Evolutionary conservation across 2,329 filamentous ascomycete genomes (phyloP).

Genomic region (Colletotrichum horii): DNA sequence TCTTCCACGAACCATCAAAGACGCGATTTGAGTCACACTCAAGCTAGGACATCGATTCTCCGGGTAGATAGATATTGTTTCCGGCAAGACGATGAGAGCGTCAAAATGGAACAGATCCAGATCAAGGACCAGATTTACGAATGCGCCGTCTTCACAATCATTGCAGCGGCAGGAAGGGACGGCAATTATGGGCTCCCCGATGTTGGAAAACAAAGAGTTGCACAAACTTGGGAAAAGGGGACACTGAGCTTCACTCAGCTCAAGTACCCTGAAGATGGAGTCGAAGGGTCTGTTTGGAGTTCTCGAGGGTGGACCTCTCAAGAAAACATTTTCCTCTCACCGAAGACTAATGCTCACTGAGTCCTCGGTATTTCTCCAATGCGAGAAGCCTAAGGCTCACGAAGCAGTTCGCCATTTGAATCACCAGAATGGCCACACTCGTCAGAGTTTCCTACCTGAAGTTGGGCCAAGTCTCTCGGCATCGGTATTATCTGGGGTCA

Average conservation of each 20-base stretch:
- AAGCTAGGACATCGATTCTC: conserved; percentile 10
- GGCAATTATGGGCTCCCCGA: background rate
- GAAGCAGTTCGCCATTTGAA: background rate
- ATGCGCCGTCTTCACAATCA: background rate
- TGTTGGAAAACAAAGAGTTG: background rate
- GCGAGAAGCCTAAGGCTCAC: background rate
- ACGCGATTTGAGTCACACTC: background rate
- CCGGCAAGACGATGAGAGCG: conserved; percentile 12
- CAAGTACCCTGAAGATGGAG: background rate
- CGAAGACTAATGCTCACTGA: background rate
- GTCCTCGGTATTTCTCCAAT: background rate
- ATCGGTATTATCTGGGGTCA: background rate
- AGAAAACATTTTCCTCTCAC: background rate
- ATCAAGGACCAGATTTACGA: conserved; percentile 17
- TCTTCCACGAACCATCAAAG: background rate
- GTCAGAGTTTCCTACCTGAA: background rate
- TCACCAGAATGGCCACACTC: background rate
- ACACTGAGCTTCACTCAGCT: background rate
- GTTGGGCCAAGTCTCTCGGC: background rate
- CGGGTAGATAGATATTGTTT: conserved; percentile 27
- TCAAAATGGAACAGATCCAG: conserved; percentile 13
- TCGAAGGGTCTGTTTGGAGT: background rate
- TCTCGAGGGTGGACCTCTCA: background rate
- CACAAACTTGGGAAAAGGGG: background rate
- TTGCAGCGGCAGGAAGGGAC: background rate